Percentiles rank a stretch among this genome's conserved stretches.
These are phyloP conservation scores for Rhizophora mangle DNA, from an alignment of 345 rosid genomes.

Conservation along the genomic window DNA sequence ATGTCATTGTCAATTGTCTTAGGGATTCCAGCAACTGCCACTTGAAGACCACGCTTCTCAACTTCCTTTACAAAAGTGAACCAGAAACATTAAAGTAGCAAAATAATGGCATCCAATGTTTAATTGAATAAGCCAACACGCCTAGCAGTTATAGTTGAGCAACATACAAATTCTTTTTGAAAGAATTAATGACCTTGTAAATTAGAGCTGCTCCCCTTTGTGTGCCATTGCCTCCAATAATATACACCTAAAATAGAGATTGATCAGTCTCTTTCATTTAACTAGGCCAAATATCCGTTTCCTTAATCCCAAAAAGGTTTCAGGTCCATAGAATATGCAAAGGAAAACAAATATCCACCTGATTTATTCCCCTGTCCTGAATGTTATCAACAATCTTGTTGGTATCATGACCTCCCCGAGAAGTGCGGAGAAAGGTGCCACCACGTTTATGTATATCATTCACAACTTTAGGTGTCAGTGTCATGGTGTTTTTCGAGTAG, in stretches of 20 bases:
- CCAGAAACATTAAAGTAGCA: not conserved
- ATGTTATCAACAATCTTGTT: conserved; percentile 87
- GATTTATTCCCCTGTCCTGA: conserved; percentile 88
- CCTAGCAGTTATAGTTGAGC: not conserved
- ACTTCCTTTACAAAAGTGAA: conserved; percentile 60
- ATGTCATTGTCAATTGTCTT: conserved; percentile 92
- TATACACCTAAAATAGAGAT: conserved; percentile 59
- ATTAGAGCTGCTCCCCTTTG: conserved; percentile 80
- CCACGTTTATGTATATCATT: conserved; percentile 92
- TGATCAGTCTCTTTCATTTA: not conserved
- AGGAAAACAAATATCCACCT: conserved; percentile 39
- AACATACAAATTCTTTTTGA: not conserved
- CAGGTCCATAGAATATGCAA: conserved; percentile 9
- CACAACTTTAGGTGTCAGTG: conserved; percentile 75
- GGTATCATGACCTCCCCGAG: conserved; percentile 93
- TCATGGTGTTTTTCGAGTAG: conserved; percentile 65
- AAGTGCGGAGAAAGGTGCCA: conserved; percentile 78
- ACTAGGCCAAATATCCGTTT: not conserved
- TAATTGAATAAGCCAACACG: not conserved
- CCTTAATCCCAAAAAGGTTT: not conserved
- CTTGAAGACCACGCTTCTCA: conserved; percentile 76
- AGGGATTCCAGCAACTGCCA: conserved; percentile 86
- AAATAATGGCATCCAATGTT: not conserved
- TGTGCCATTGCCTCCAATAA: conserved; percentile 95
- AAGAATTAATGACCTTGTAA: conserved; percentile 52